Base-by-base conservation (phyloP, 805 yeast genomes). In the Yarrowia sp. region DNA sequence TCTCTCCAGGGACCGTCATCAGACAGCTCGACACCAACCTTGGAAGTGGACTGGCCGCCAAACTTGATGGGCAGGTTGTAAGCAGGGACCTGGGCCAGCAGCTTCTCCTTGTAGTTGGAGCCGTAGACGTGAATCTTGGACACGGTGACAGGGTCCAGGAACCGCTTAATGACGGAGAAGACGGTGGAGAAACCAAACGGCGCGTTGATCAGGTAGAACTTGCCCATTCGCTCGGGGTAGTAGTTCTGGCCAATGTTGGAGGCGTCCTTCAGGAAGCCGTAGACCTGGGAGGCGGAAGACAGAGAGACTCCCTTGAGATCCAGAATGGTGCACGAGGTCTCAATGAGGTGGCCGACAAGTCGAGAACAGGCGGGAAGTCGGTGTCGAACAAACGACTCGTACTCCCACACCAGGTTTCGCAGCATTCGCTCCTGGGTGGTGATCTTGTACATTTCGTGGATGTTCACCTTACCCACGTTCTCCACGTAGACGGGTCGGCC, bases 211-310 rank as follows among this genome's bases (percentile, higher is more conserved):
- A 93, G 82, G 81, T 92, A 94, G 78, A 94, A 95, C 80, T 91
- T 92, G 77, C 99, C 99, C 99, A 95, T 95, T 80, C 98, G 90
- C 84, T 95, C 99, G 15, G 99, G 99, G 79, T 95, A 95, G 81
- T 91, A 94, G 82, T 95, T 91, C 83, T 95, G 99, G 70, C 98
- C 97, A 75, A 95, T 91, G 75, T 85, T 82, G 14, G 97, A 91
- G 10, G 99, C 97, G 80, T 93, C 98, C 78, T 88, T 88, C 68
- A 95, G 97, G 79, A 92, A 95, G 12, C 89, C 83, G 72, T 92
- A 83, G 52, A 95, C 99, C 77, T 89, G 91, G 72, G 89, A 87
- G 35, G 97, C 97, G 59, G 95, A 81, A 32, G 89, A 82, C 70
- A 95, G 83, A 35, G 97, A 91, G 69, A 94, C 92, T 42, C 98